Evolutionary conservation across 2,329 filamentous ascomycete species (phyloP), one percentile per base, ranked within the genome.

Genomic region (Amesomyces nigricolor): DNA sequence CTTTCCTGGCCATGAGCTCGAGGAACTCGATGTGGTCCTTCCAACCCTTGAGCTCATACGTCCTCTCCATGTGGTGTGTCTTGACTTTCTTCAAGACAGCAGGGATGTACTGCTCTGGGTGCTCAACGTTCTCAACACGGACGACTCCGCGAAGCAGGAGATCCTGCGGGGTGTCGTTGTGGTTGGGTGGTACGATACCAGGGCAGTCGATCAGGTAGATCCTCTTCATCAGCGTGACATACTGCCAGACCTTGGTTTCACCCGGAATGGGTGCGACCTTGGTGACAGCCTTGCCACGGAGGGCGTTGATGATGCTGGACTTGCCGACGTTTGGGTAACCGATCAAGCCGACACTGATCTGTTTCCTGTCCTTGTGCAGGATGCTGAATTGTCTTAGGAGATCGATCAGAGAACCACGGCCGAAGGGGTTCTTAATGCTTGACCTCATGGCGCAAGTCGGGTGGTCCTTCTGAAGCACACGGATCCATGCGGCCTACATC

Each of bases 201-300:
- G 94, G 94, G 66, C 92, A 97, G 66, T 99, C 94, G 64, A 99
- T 97, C 53, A 99, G 81, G 72, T 92, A 91, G 51, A 91, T 91
- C 55, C 88, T 77, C 74, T 88, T 89, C 86, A 91, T 91, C 59
- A 97, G 73, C 2, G 91, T 96, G 63, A 96, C 90, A 67, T 96
- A 96, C 70, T 96, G 92, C 92, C 94, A 97, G 30, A 96, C 88
- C 73, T 96, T 97, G 35, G 92, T 97, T 76, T 96, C 61, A 46
- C 63, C 94, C 6, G 94, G 92, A 59, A 97, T 96, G 5, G 92
- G 94, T 6, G 94, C 94, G 3, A 95, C 90, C 14, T 80, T 94
- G 74, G 91, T 91, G 40, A 96, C 91, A 70, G 94, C 91, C 77
- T 96, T 97, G 71, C 91, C 92, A 45, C 91, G 82, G 2, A 99